Evolutionary conservation across 2,329 filamentous ascomycete species (phyloP).

Genomic region (Epichloe festucae): DNA sequence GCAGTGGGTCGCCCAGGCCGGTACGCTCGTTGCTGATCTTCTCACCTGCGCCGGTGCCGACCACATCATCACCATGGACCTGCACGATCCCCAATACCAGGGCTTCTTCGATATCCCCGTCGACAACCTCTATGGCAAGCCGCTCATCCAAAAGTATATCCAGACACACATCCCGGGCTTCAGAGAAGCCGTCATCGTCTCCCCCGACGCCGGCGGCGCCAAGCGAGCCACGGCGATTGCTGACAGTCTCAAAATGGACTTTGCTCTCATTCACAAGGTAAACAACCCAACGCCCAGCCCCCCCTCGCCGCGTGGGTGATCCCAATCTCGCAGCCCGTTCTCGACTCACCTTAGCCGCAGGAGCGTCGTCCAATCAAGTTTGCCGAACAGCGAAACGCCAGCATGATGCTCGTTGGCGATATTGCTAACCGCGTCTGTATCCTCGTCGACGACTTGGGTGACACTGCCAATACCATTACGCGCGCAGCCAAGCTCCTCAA

Average conservation of each 20-base stretch:
- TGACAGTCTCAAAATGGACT: constrained; percentile 84
- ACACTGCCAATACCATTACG: constrained; percentile 95
- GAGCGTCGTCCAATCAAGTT: constrained; percentile 83
- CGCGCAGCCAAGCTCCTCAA: constrained; percentile 93
- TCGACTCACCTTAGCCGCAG: constrained; percentile 31
- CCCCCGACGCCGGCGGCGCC: constrained; percentile 83
- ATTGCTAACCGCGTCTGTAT: constrained; percentile 74
- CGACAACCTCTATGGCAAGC: constrained; percentile 86
- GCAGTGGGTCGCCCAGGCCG: constrained; percentile 96
- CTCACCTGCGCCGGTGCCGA: constrained; percentile 92
- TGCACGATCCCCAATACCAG: constrained; percentile 93
- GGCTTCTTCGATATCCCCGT: constrained; percentile 98
- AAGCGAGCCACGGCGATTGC: constrained; percentile 94
- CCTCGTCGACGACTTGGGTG: constrained; percentile 84
- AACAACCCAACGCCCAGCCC: constrained; percentile 7
- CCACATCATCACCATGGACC: constrained; percentile 95
- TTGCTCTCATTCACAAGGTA: constrained; percentile 95
- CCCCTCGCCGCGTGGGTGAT: too few relatives aligned
- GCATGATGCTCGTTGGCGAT: constrained; percentile 90
- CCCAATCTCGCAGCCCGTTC: constrained; percentile 15
- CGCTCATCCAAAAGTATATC: constrained; percentile 57
- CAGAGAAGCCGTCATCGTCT: constrained; percentile 82
- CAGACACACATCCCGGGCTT: constrained; percentile 75
- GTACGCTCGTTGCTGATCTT: constrained; percentile 86
- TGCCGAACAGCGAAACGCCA: constrained; percentile 77